phyloP scores from a whole-genome alignment of 306 rosid species.

The Malus sylvestris region DNA sequence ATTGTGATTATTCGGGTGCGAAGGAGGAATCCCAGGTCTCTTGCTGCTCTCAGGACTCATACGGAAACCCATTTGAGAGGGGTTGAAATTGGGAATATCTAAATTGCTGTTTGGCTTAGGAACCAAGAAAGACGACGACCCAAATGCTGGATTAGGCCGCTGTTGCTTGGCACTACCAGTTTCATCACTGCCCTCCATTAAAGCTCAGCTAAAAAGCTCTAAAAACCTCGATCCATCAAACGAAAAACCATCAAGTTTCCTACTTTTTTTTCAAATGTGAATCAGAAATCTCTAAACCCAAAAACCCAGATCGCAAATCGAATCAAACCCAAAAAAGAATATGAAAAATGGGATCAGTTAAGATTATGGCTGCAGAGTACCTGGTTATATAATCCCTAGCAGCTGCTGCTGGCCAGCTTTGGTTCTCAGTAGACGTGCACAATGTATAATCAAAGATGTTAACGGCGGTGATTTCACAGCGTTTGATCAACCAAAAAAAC shows the following conservation, averaged over 20 bases:
- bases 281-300: neutral
- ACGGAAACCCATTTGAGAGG: constrained; percentile 35
- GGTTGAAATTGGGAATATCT: constrained; percentile 27
- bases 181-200: constrained; percentile 54
- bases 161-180: constrained; percentile 22
- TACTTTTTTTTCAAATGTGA: neutral
- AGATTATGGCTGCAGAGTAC: neutral
- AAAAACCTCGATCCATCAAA: neutral
- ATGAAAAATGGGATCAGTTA: neutral
- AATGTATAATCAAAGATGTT: neutral
- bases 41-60: constrained; percentile 39
- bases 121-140: constrained; percentile 6
- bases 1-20: constrained; percentile 37
- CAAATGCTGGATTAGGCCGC: constrained; percentile 27
- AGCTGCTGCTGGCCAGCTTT: neutral
- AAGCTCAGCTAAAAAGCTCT: neutral
- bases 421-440: neutral
- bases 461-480: constrained; percentile 3
- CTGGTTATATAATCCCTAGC: constrained; percentile 1
- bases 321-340: neutral
- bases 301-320: neutral
- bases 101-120: constrained; percentile 29
- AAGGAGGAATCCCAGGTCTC: constrained; percentile 69
- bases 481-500: no score
- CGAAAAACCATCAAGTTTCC: neutral